Conservation (phyloP, 495 filamentous ascomycete genomes). For the Penicillium flavigenum region DNA sequence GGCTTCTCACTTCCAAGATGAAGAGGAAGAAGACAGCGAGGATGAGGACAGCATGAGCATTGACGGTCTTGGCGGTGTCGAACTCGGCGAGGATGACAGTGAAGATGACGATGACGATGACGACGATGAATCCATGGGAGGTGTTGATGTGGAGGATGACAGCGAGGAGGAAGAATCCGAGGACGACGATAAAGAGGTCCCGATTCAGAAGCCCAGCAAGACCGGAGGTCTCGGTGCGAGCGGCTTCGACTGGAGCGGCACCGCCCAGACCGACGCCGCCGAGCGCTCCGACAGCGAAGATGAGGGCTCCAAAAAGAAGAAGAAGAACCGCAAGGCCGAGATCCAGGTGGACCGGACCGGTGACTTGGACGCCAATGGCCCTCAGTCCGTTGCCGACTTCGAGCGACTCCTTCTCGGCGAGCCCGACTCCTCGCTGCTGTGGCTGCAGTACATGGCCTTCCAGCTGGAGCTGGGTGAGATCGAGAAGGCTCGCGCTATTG, state of each 20-base stretch:
- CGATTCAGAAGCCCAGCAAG: constrained; percentile 27
- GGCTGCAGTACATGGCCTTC: constrained; percentile 96
- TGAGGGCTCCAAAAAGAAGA: constrained; percentile 58
- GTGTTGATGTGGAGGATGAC: constrained; percentile 55
- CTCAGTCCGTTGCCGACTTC: constrained; percentile 84
- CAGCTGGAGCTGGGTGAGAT: constrained; percentile 88
- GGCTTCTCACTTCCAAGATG: constrained; percentile 79
- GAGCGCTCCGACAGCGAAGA: constrained; percentile 45
- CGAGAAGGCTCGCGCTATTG: constrained; percentile 79
- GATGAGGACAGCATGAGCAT: constrained; percentile 39
- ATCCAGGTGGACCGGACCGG: constrained; percentile 86
- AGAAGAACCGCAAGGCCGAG: constrained; percentile 72
- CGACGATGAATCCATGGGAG: constrained; percentile 49
- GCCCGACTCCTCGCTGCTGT: constrained; percentile 82
- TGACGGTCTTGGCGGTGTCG: constrained; percentile 48
- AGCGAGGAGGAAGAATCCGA: constrained; percentile 38
- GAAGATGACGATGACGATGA: constrained; percentile 30
- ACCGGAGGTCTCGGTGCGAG: constrained; percentile 65
- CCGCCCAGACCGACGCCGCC: constrained; percentile 50
- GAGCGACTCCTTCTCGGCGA: constrained; percentile 90
- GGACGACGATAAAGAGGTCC: constrained; percentile 41
- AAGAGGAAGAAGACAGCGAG: constrained; percentile 53
- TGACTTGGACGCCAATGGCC: constrained; percentile 84
- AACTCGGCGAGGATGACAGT: constrained; percentile 42
- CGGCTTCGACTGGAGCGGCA: constrained; percentile 87